Evolutionary conservation across 371 early-diverging fungal species (phyloP), one percentile per base, ranked within the genome.

Genomic region (Ordospora pajunii): DNA sequence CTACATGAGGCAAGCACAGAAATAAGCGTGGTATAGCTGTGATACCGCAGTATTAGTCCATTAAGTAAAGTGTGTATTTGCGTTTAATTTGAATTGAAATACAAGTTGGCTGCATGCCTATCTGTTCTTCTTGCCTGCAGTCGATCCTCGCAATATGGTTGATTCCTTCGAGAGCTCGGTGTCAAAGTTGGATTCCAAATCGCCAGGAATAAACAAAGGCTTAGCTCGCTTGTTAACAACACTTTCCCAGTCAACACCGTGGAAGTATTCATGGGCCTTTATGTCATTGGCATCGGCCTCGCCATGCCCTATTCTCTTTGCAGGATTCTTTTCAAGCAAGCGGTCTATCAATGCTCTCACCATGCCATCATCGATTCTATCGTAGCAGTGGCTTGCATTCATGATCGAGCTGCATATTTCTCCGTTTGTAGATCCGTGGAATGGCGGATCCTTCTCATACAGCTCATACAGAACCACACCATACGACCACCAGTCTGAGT

Each of bases 381-480:
- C 8, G 27, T 62, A 70, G 8, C 71, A 45, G 11, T 73, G 63
- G 14, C 53, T 48, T 21, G 73, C 70, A 40, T 78, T 22, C 4
- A 71, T 17, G 3, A 83, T 79, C 9, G 64, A 44, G 0, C 21
- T 23, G 19, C 46, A 32, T 9, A 79, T 73, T 43, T 75, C 54
- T 21, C 70, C 58, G 46, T 43, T 62, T 17, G 80, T 81, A 11
- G 63, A 17, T 0, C 78, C 82, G 17, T 25, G 11, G 74, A 84
- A 96, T 17, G 96, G 96, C 17, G 93, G 93, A 78, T 92, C 92
- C 19, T 42, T 71, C 9, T 76, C 89, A 84, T 93, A 83, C 92
- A 96, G 92, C 82, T 95, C 96, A 83, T 91, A 97, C 88, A 96
- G 90, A 75, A 97, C 92, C 0, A 94, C 93, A 4, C 97, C 98